Conservation (phyloP, 495 filamentous ascomycete species). For the Daldinia vernicosa region DNA sequence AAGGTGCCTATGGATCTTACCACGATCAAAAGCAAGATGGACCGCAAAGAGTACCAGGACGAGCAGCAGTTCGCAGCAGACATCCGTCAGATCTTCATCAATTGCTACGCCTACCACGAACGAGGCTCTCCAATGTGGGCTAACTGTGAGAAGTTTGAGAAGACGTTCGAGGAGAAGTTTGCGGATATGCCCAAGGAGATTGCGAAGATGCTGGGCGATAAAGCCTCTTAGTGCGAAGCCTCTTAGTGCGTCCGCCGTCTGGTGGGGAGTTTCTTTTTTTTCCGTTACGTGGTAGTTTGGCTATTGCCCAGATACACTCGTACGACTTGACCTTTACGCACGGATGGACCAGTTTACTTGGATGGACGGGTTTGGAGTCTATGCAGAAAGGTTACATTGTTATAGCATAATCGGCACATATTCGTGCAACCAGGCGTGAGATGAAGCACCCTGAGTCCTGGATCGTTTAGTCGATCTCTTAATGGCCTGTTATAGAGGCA, state of each 20-base stretch:
- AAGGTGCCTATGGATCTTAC: conserved; percentile 59
- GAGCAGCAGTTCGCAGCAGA: conserved; percentile 57
- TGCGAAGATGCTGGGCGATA: conserved; percentile 56
- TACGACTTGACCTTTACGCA: background rate
- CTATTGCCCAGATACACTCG: background rate
- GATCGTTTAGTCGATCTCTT: background rate
- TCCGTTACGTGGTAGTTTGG: background rate
- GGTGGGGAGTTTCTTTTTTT: background rate
- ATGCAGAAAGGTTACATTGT: conserved; percentile 11
- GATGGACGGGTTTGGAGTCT: conserved; percentile 1
- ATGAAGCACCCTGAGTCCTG: background rate
- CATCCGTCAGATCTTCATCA: conserved; percentile 60
- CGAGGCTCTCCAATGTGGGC: conserved; percentile 54
- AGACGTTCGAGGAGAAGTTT: conserved; percentile 62
- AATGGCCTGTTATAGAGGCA: background rate
- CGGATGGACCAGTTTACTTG: background rate
- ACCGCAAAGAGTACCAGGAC: conserved; percentile 50
- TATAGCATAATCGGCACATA: conserved; percentile 16
- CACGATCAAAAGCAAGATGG: conserved; percentile 62
- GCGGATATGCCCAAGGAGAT: conserved; percentile 60
- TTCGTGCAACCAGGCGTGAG: background rate
- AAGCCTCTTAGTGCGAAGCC: conserved; percentile 46
- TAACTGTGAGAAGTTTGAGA: conserved; percentile 57
- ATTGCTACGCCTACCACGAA: conserved; percentile 60
- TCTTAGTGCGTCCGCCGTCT: conserved; percentile 12